These are phyloP conservation scores for Aspergillus conjunctus DNA, from an alignment of 495 filamentous ascomycete species.

Conservation along the genomic window DNA sequence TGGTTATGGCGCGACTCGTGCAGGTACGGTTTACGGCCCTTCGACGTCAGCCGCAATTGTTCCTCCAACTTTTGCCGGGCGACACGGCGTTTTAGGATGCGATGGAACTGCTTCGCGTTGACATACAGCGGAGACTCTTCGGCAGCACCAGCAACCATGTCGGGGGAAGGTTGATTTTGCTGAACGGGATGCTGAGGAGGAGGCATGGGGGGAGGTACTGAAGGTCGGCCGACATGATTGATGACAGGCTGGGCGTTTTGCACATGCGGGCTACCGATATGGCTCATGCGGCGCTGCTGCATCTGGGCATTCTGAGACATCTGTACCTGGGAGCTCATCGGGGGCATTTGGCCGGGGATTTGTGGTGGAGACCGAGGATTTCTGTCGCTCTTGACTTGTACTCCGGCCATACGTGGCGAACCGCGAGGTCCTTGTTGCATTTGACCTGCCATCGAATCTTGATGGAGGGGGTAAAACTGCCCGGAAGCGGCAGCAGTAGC, in stretches of 20 bases:
- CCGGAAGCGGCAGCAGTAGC: conserved; percentile 58
- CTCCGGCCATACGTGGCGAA: conserved; percentile 54
- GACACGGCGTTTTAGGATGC: conserved; percentile 90
- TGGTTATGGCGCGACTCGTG: conserved; percentile 99
- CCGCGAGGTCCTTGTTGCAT: conserved; percentile 50
- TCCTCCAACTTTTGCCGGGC: conserved; percentile 94
- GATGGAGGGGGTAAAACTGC: conserved; percentile 52
- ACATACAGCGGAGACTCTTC: conserved; percentile 97
- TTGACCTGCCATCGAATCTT: conserved; percentile 51
- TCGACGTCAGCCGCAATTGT: conserved; percentile 83
- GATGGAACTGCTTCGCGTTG: conserved; percentile 98
- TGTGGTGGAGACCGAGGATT: conserved; percentile 55
- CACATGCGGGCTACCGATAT: conserved; percentile 53
- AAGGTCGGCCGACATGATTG: conserved; percentile 51
- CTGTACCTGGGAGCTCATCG: conserved; percentile 53
- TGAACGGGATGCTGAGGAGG: conserved; percentile 55
- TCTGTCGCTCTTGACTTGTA: conserved; percentile 54
- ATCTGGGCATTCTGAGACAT: conserved; percentile 49
- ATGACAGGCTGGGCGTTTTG: conserved; percentile 50
- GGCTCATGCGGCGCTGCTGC: conserved; percentile 52
- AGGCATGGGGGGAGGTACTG: conserved; percentile 50
- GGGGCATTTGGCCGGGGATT: conserved; percentile 51
- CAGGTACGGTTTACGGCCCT: conserved; percentile 94
- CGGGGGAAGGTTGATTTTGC: conserved; percentile 78
- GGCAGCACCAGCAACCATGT: conserved; percentile 70